These are phyloP conservation scores for Phytophthora niederhauseri DNA, from an alignment of 352 stramenopile species.

Conservation along the genomic window DNA sequence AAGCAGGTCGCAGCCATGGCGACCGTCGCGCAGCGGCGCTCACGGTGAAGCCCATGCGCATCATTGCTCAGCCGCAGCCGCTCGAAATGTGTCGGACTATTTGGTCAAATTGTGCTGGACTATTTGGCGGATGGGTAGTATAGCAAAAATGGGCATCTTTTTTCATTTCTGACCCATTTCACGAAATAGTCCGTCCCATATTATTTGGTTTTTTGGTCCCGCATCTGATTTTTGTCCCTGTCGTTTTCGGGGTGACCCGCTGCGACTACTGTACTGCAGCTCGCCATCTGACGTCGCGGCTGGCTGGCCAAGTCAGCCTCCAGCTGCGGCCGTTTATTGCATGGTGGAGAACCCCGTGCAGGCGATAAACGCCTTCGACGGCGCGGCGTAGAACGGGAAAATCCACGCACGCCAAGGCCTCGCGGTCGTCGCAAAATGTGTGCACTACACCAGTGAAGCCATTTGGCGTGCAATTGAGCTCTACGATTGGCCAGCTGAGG, in stretches of 20 bases:
- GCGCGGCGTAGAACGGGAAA: conserved; percentile 3
- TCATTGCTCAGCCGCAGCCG: conserved; percentile 16
- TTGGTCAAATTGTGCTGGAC: not conserved
- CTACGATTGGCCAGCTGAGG: conserved; percentile 24
- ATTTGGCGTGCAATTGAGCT: conserved; percentile 10
- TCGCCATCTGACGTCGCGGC: conserved; percentile 11
- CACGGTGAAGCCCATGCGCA: conserved; percentile 10
- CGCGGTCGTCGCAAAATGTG: conserved; percentile 15
- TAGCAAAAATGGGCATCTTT: conserved; percentile 11
- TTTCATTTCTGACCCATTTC: not conserved
- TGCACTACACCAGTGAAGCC: conserved; percentile 32
- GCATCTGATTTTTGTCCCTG: not conserved
- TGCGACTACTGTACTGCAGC: not conserved
- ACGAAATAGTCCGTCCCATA: not conserved
- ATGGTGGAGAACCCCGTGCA: not conserved
- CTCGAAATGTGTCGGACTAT: conserved; percentile 8
- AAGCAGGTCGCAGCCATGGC: not conserved
- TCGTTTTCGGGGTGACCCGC: conserved; percentile 1
- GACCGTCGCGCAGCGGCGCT: not conserved
- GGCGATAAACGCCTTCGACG: not conserved
- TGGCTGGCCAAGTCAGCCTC: conserved; percentile 4
- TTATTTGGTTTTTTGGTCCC: not conserved
- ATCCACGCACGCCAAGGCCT: conserved; percentile 15
- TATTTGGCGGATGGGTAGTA: conserved; percentile 1
- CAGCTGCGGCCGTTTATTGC: not conserved